Evolutionary conservation across 129 eudicot species (phyloP).

Genomic region (Centaurea solstitialis): DNA sequence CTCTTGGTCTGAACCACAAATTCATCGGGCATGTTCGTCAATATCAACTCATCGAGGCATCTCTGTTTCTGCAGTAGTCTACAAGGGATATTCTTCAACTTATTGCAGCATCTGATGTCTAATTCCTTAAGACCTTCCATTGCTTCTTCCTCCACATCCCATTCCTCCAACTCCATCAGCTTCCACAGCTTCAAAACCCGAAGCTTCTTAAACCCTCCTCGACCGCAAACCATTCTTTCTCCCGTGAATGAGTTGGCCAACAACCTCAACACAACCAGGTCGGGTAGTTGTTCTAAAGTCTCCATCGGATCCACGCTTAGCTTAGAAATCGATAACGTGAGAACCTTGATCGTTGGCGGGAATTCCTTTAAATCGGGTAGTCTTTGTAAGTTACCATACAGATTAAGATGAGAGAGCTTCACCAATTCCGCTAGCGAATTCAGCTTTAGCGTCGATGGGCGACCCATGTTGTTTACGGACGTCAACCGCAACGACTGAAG

Average conservation of each 20-base stretch:
- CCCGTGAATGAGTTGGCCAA: constrained; percentile 54
- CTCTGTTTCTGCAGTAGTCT: constrained; percentile 28
- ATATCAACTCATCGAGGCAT: constrained; percentile 33
- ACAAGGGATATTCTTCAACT: constrained; percentile 33
- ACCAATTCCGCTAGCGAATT: constrained; percentile 34
- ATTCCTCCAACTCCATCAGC: constrained; percentile 49
- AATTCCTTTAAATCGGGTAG: constrained; percentile 33
- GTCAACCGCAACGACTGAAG: constrained; percentile 51
- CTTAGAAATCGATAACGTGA: constrained; percentile 55
- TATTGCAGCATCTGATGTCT: constrained; percentile 49
- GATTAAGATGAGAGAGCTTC: constrained; percentile 47
- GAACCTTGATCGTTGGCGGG: constrained; percentile 57
- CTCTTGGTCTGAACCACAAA: constrained; percentile 23
- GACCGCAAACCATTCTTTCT: constrained; percentile 26
- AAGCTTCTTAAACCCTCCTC: constrained; percentile 42
- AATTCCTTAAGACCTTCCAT: constrained; percentile 52
- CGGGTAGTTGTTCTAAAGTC: constrained; percentile 39
- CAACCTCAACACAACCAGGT: constrained; percentile 53
- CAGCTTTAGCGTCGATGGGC: constrained; percentile 35
- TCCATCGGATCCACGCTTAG: constrained; percentile 54
- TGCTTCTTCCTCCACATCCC: constrained; percentile 52
- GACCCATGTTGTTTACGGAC: constrained; percentile 43
- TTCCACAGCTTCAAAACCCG: constrained; percentile 55
- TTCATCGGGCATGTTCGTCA: constrained; percentile 43
- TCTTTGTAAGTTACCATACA: constrained; percentile 46